A percentile compares a stretch with the other conserved stretches of the same genome.
These are phyloP conservation scores for Phytopythium cucurbitacearum DNA, from an alignment of 352 stramenopile species.

Conservation along the genomic window DNA sequence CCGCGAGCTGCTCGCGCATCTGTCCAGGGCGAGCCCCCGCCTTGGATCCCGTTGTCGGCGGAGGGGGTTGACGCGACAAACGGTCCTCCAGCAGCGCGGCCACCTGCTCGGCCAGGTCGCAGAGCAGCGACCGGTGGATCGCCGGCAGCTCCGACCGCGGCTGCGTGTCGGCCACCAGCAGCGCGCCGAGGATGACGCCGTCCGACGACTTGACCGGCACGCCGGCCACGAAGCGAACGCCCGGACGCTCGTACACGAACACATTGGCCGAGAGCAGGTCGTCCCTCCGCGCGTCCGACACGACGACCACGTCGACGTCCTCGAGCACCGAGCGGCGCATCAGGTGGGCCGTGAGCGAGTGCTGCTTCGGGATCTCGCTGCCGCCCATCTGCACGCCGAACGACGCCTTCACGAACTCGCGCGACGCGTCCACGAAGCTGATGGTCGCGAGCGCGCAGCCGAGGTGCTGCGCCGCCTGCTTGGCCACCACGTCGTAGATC, in stretches of 20 bases:
- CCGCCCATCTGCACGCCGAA: conserved; percentile 30
- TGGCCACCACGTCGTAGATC: conserved; percentile 52
- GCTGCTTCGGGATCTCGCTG: conserved; percentile 38
- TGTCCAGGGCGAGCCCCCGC: conserved; percentile 19
- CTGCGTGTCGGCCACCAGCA: conserved; percentile 50
- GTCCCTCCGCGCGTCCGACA: conserved; percentile 43
- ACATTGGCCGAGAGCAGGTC: conserved; percentile 38
- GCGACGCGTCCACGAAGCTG: conserved; percentile 54
- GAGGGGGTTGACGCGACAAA: conserved; percentile 24
- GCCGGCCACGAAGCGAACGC: conserved; percentile 50
- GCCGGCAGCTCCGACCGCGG: conserved; percentile 21
- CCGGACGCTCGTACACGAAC: conserved; percentile 49
- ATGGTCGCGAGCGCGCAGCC: conserved; percentile 51
- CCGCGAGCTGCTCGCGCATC: conserved; percentile 37
- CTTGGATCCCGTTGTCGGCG: not conserved
- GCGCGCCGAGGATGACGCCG: conserved; percentile 46
- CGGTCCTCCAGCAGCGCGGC: conserved; percentile 40
- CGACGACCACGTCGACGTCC: conserved; percentile 25
- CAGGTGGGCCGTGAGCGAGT: conserved; percentile 53
- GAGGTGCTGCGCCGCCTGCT: conserved; percentile 45
- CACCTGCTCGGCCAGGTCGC: conserved; percentile 40
- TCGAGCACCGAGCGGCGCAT: conserved; percentile 36
- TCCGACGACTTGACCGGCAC: conserved; percentile 43
- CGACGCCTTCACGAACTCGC: conserved; percentile 55
- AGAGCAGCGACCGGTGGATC: conserved; percentile 27